Conservation (phyloP, 257 asterid species). For the Forsythia suspensa region DNA sequence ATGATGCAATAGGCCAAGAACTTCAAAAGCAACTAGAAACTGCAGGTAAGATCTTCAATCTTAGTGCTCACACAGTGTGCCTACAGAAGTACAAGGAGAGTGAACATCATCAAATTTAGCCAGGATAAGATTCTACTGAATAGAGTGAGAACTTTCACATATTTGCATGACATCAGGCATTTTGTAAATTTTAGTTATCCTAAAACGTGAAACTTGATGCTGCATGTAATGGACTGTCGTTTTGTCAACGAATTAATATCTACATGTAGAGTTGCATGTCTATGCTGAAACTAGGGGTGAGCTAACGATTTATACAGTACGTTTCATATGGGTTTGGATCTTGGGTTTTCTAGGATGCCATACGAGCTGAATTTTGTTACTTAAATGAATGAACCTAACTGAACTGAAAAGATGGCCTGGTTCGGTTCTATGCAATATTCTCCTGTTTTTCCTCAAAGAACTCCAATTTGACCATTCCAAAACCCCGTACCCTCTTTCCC, state of each 20-base stretch:
- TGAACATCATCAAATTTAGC: neutral
- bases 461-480: neutral
- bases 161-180: neutral
- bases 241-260: constrained; percentile 5
- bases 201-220: neutral
- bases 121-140: neutral
- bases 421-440: neutral
- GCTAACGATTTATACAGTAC: neutral
- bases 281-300: neutral
- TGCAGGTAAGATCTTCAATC: constrained; percentile 55
- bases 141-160: neutral
- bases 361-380: neutral
- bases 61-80: neutral
- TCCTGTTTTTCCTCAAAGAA: neutral
- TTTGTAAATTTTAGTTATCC: neutral
- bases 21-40: constrained; percentile 90
- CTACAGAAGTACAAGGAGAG: no score
- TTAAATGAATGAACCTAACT: neutral
- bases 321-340: neutral
- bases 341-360: neutral
- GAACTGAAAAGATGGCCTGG: neutral
- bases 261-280: constrained; percentile 1
- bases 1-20: constrained; percentile 86
- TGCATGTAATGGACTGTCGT: neutral
- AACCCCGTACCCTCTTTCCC: neutral